These are phyloP conservation scores for Ophiocordyceps camponoti-rufipedis DNA, from an alignment of 2,329 filamentous ascomycete species.

Conservation along the genomic window DNA sequence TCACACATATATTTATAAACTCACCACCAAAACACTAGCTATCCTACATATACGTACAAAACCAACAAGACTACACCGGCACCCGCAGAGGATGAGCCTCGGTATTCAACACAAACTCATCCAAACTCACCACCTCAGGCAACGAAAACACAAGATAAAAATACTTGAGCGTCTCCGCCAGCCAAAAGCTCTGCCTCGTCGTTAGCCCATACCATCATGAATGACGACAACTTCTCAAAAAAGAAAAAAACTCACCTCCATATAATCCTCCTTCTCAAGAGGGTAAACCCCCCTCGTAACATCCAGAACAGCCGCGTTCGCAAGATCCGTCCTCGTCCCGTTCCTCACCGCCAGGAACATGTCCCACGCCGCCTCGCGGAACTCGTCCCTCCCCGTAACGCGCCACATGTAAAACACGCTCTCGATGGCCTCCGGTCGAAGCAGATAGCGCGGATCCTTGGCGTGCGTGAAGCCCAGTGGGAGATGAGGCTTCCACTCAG, in stretches of 20 bases:
- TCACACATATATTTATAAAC: too few species aligned
- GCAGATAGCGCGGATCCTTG: constrained; percentile 37
- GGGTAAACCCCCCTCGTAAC: constrained; percentile 19
- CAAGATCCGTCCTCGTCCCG: constrained; percentile 38
- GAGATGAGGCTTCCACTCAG: constrained; percentile 12
- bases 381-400: constrained; percentile 45
- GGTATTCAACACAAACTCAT: constrained; percentile 21
- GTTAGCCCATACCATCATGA: not conserved
- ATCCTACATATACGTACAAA: too few species aligned
- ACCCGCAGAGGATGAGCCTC: constrained; percentile 31
- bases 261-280: constrained; percentile 19
- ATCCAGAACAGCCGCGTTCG: constrained; percentile 45
- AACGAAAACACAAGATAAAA: constrained; percentile 48
- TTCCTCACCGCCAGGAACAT: constrained; percentile 49
- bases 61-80: not conserved
- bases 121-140: constrained; percentile 28
- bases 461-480: constrained; percentile 37
- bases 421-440: constrained; percentile 63
- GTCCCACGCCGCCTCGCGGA: constrained; percentile 50
- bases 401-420: constrained; percentile 64
- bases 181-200: constrained; percentile 51
- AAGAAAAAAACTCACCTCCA: constrained; percentile 34
- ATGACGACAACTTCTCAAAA: too few species aligned
- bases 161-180: constrained; percentile 73
- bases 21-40: too few species aligned